Conservation (phyloP, 2,329 filamentous ascomycete species). For the Penicillium sp. region DNA sequence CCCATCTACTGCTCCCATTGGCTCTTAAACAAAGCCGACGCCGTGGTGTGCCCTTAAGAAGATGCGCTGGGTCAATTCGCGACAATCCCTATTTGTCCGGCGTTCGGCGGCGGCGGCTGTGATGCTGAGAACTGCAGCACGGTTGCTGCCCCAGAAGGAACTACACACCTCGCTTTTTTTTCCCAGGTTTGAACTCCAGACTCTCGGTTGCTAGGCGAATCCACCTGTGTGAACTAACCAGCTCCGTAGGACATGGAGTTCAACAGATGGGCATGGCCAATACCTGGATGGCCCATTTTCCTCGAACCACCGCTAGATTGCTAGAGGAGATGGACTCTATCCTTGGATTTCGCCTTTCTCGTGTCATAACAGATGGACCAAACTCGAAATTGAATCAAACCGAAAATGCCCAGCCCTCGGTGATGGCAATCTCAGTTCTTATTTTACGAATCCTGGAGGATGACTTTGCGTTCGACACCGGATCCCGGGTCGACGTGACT, state of each 20-base stretch:
- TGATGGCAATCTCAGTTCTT: constrained; percentile 90
- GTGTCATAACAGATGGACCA: constrained; percentile 75
- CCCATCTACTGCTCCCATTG: too few species aligned
- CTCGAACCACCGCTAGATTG: constrained; percentile 69
- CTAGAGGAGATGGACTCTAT: constrained; percentile 81
- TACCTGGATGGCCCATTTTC: constrained; percentile 85
- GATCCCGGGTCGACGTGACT: constrained; percentile 72
- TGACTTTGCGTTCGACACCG: constrained; percentile 74
- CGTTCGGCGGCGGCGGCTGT: too few species aligned
- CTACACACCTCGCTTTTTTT: constrained; percentile 51
- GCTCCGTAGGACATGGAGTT: constrained; percentile 70
- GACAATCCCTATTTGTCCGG: too few species aligned
- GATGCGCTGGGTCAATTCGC: too few species aligned
- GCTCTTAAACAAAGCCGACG: too few species aligned
- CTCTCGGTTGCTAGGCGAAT: too few species aligned
- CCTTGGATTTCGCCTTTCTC: constrained; percentile 70
- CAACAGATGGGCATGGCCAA: constrained; percentile 84
- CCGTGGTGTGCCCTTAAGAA: too few species aligned
- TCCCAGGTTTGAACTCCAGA: too few species aligned
- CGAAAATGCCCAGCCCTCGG: constrained; percentile 86
- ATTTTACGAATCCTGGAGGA: constrained; percentile 83
- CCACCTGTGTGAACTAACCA: too few species aligned
- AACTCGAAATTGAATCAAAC: constrained; percentile 75
- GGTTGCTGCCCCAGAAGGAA: too few species aligned
- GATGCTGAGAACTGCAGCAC: too few species aligned